A percentile compares a stretch with the other conserved stretches of the same genome.
These are phyloP conservation scores for Aspergillus floridensis DNA, from an alignment of 2,329 filamentous ascomycete species.

Conservation along the genomic window DNA sequence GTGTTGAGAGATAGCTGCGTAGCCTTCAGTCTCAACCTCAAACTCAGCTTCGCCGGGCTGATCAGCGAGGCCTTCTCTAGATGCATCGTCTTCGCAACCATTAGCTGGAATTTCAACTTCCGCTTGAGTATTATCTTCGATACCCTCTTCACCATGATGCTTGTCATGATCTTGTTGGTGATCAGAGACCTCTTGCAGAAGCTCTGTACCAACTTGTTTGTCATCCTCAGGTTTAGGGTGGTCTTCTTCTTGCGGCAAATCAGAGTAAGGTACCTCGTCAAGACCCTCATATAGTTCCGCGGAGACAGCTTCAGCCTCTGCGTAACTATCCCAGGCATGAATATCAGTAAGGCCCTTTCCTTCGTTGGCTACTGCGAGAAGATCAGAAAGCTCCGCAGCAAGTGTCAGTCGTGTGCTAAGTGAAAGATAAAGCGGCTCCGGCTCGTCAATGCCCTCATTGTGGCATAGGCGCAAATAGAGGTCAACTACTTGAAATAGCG, in stretches of 20 bases:
- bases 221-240: slow-evolving; percentile 17
- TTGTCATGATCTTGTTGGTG: not conserved
- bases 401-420: slow-evolving; percentile 56
- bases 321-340: slow-evolving; percentile 46
- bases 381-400: slow-evolving; percentile 50
- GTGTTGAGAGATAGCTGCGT: not conserved
- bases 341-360: slow-evolving; percentile 58
- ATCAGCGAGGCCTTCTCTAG: not conserved
- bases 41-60: not conserved
- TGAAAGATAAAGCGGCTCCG: slow-evolving; percentile 58
- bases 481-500: slow-evolving; percentile 57
- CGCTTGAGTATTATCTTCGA: not conserved
- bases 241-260: slow-evolving; percentile 16
- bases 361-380: slow-evolving; percentile 53
- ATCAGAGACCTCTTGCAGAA: not conserved
- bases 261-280: slow-evolving; percentile 15
- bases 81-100: not conserved
- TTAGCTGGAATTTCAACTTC: not conserved
- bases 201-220: slow-evolving; percentile 11
- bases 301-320: slow-evolving; percentile 42
- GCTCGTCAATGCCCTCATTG: slow-evolving; percentile 56
- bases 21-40: not conserved
- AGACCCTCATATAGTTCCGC: slow-evolving; percentile 15
- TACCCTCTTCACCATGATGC: not conserved
- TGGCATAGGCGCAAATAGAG: slow-evolving; percentile 58